Base-by-base conservation (phyloP, 805 yeast genomes). In the Cyberlindnera subsufficiens region DNA sequence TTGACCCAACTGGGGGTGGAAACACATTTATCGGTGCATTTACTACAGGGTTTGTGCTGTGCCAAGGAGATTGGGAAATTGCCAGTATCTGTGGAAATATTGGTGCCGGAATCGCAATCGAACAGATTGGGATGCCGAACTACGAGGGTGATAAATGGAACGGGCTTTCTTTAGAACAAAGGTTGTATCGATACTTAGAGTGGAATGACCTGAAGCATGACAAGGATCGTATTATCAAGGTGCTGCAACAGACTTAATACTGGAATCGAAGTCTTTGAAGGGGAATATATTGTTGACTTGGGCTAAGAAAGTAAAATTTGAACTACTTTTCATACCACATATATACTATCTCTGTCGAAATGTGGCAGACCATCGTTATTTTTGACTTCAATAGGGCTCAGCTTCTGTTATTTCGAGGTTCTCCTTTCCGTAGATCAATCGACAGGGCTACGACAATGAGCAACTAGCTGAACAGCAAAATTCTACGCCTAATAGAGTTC, bases 1-100 rank as follows among this genome's bases (percentile, higher is more conserved):
- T 85, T 1, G 98, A 90, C 60, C 95, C 96, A 3, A 90, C 97
- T 0, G 98, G 98, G 0, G 96, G 95, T 15, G 98, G 98, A 0
- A 95, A 90, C 56, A 74, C 96, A 0, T 89, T 84, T 58, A 76
- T 87, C 40, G 97, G 96, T 1, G 95, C 86, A 0, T 75, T 88
- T 42, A 75, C 82, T 9, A 65, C 82, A 2, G 93, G 80, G 0
- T 77, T 74, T 49, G 65, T 74, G 1, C 58, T 80, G 39, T 63
- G 77, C 49, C 33, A 63, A 27, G 62, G 68, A 31, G 67, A 76
- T 59, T 69, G 80, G 69, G 55, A 61, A 1, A 61, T 72, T 9
- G 85, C 82, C 0, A 78, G 81, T 6, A 64, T 82, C 0, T 77
- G 77, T 55, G 97, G 89, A 0, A 84, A 77, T 44, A 65, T 90